A percentile compares a stretch with the other conserved stretches of the same genome.
phyloP scores from a whole-genome alignment of 2,329 filamentous ascomycete genomes.

The Coccinonectria pachysandricola region DNA sequence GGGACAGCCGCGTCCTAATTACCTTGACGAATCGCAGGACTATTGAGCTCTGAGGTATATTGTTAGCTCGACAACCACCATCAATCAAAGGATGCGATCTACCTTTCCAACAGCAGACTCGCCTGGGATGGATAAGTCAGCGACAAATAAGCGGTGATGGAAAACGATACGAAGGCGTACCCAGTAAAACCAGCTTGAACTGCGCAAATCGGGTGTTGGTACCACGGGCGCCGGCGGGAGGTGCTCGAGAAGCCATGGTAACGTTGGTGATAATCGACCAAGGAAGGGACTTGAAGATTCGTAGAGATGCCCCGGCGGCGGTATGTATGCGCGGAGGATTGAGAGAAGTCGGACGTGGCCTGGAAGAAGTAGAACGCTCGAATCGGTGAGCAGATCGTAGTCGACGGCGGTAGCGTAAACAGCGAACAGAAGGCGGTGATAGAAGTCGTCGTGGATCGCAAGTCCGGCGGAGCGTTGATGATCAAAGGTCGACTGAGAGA shows the following conservation, averaged over 20 bases:
- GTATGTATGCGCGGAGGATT: conserved; percentile 14
- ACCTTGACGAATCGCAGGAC: conserved; percentile 98
- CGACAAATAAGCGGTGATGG: too few species aligned
- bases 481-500: too few species aligned
- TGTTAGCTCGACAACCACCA: conserved; percentile 10
- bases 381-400: conserved; percentile 4
- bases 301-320: conserved; percentile 8
- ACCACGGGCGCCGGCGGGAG: conserved; percentile 47
- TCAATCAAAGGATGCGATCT: conserved; percentile 15
- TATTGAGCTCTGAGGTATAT: conserved; percentile 67
- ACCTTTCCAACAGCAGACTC: conserved; percentile 99
- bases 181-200: conserved; percentile 96
- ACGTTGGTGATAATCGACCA: conserved; percentile 16
- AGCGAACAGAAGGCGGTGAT: too few species aligned
- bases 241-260: conserved; percentile 78
- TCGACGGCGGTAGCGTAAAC: conserved; percentile 1
- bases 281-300: conserved; percentile 10
- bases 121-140: conserved; percentile 51
- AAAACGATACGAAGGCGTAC: too few species aligned
- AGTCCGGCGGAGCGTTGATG: conserved; percentile 1
- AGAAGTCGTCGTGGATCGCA: conserved; percentile 1
- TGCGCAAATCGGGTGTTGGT: conserved; percentile 86
- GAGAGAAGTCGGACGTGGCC: conserved; percentile 17
- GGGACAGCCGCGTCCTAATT: conserved; percentile 19
- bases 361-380: conserved; percentile 14